A percentile compares a stretch with the other conserved stretches of the same genome.
Conservation (phyloP, 2,329 filamentous ascomycete species). For the Teratosphaeria pseudoeucalypti region DNA sequence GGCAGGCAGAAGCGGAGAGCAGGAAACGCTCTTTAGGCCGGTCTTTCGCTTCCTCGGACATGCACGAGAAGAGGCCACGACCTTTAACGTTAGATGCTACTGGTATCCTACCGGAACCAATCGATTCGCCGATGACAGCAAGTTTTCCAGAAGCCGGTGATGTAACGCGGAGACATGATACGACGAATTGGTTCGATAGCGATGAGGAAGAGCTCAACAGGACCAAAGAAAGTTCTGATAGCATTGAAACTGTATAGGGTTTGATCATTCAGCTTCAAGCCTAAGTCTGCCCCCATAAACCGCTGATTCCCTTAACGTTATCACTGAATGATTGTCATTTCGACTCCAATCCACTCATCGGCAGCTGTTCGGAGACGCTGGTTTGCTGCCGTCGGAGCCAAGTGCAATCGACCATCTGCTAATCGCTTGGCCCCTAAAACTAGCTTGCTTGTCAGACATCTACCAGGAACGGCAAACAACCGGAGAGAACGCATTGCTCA, state of each 20-base stretch:
- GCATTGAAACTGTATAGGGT: background rate
- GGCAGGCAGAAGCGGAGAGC: constrained; percentile 1
- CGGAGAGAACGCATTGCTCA: background rate
- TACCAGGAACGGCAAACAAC: too few relatives aligned
- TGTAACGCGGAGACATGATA: constrained; percentile 9
- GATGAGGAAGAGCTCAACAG: background rate
- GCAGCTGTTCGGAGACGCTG: too few relatives aligned
- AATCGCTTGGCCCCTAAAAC: too few relatives aligned
- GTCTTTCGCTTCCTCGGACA: constrained; percentile 7
- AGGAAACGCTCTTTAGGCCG: constrained; percentile 1
- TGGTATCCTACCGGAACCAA: constrained; percentile 2
- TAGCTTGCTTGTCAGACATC: too few relatives aligned
- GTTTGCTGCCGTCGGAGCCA: too few relatives aligned
- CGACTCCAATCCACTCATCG: background rate
- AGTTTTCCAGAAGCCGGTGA: constrained; percentile 8
- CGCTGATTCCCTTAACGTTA: background rate
- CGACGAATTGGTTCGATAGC: constrained; percentile 9
- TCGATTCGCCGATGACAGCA: background rate
- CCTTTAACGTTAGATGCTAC: constrained; percentile 2
- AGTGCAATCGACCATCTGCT: too few relatives aligned
- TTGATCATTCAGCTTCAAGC: background rate
- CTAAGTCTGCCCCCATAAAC: background rate
- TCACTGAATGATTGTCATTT: background rate
- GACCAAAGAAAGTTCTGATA: background rate
- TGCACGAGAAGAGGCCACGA: constrained; percentile 5